phyloP scores from a whole-genome alignment of 2,329 filamentous ascomycete species.

The Diaporthe citrichinensis region DNA sequence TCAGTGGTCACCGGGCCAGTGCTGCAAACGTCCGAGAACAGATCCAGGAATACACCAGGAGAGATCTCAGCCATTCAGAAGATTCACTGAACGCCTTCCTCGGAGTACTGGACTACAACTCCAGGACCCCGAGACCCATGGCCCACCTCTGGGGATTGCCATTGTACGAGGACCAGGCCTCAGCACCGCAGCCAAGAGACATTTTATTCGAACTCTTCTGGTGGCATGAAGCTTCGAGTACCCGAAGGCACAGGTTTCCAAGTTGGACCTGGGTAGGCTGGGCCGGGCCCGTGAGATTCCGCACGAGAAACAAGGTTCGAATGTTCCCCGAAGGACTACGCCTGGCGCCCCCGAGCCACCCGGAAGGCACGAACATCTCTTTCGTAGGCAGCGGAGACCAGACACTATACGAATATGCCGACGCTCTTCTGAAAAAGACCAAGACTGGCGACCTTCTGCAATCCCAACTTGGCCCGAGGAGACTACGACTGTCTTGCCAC shows the following conservation, averaged over 20 bases:
- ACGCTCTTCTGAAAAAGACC: neutral
- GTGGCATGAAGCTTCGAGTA: neutral
- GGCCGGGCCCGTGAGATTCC: neutral
- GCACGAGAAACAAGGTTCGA: neutral
- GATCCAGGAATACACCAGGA: neutral
- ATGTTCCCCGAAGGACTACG: conserved; percentile 1
- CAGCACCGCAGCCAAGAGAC: neutral
- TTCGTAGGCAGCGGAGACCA: neutral
- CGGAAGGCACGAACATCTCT: neutral
- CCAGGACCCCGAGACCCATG: neutral
- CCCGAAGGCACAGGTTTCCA: neutral
- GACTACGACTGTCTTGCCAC: neutral
- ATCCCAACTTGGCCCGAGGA: neutral
- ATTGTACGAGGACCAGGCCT: neutral
- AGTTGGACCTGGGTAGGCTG: conserved; percentile 7
- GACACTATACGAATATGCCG: neutral
- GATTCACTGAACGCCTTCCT: conserved; percentile 9
- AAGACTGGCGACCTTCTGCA: too few species aligned
- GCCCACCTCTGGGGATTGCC: neutral
- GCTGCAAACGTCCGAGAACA: neutral
- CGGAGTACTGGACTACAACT: neutral
- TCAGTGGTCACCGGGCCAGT: neutral
- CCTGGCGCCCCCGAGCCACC: neutral
- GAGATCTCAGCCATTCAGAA: neutral
- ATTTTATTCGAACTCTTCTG: conserved; percentile 5